phyloP scores from a whole-genome alignment of 148 eudicot genomes.

The Limonium bicolor region DNA sequence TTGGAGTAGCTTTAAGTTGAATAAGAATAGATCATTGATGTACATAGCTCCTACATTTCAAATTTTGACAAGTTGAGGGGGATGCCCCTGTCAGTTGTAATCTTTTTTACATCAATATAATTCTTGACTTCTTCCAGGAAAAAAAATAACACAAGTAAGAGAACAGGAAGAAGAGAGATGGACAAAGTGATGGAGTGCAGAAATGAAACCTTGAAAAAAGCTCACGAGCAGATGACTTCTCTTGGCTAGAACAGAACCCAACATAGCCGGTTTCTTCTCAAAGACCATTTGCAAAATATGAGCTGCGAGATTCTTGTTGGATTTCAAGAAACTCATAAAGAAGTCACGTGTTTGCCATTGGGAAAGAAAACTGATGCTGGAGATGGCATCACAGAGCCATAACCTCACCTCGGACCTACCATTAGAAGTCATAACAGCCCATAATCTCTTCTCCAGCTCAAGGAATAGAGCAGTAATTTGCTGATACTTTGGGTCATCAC shows the following conservation, averaged over 20 bases:
- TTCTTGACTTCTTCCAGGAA: neutral
- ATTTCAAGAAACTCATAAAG: conserved; percentile 48
- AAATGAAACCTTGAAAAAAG: conserved; percentile 56
- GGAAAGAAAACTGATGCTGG: conserved; percentile 36
- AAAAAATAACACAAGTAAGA: neutral
- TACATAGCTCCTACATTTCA: neutral
- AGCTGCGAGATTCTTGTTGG: conserved; percentile 35
- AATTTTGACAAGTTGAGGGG: neutral
- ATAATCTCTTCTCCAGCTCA: conserved; percentile 37
- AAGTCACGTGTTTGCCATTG: conserved; percentile 29
- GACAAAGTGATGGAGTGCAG: neutral
- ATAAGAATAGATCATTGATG: neutral
- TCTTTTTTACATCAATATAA: neutral
- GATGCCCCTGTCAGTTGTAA: neutral
- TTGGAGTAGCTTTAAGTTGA: too few relatives aligned
- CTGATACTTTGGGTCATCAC: conserved; percentile 21
- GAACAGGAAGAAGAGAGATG: neutral
- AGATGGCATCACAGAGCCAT: conserved; percentile 76
- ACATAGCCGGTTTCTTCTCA: conserved; percentile 45
- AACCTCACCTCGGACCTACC: conserved; percentile 82
- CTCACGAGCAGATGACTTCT: conserved; percentile 49
- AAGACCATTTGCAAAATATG: conserved; percentile 66
- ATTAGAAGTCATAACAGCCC: conserved; percentile 42
- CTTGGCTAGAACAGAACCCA: conserved; percentile 55
- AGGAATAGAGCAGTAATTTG: conserved; percentile 26